phyloP scores from a whole-genome alignment of 805 yeast genomes.

The Ogataea neopini region DNA sequence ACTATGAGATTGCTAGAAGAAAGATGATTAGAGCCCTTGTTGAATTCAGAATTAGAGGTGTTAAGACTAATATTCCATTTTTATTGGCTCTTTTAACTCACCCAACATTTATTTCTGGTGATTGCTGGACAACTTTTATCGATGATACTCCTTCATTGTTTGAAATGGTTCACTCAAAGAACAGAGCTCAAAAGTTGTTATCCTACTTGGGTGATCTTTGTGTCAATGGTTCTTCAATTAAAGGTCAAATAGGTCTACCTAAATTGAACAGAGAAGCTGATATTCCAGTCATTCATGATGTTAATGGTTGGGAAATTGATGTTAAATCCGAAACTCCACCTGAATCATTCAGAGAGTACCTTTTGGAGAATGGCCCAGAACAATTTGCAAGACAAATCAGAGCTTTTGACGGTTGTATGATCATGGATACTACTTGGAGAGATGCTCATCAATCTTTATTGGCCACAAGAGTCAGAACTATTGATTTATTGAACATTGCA shows the following conservation, averaged over 20 bases:
- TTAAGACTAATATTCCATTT: slow-evolving; percentile 97
- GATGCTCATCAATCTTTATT: slow-evolving; percentile 98
- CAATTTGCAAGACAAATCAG: slow-evolving; percentile 89
- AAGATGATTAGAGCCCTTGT: slow-evolving; percentile 96
- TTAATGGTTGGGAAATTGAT: slow-evolving; percentile 60
- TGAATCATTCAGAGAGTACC: slow-evolving; percentile 89
- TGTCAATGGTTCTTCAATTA: slow-evolving; percentile 94
- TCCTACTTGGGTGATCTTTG: slow-evolving; percentile 90
- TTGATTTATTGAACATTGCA: slow-evolving; percentile 89
- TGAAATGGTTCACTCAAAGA: slow-evolving; percentile 91
- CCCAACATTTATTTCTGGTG: slow-evolving; percentile 80
- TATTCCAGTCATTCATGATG: slow-evolving; percentile 70
- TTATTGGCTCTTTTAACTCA: slow-evolving; percentile 87
- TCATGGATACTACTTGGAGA: slow-evolving; percentile 99
- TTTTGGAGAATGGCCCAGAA: slow-evolving; percentile 83
- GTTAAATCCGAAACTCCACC: slow-evolving; percentile 49
- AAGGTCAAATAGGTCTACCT: slow-evolving; percentile 94
- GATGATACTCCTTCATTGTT: slow-evolving; percentile 97
- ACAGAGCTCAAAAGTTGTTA: slow-evolving; percentile 93
- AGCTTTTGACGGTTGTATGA: slow-evolving; percentile 76
- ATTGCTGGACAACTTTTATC: slow-evolving; percentile 97
- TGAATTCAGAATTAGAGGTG: slow-evolving; percentile 98
- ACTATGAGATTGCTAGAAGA: slow-evolving; percentile 94
- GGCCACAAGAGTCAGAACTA: slow-evolving; percentile 96
- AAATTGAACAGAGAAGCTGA: slow-evolving; percentile 74